Base-by-base conservation (phyloP, 495 filamentous ascomycete species). In the Cairneyella variabilis region DNA sequence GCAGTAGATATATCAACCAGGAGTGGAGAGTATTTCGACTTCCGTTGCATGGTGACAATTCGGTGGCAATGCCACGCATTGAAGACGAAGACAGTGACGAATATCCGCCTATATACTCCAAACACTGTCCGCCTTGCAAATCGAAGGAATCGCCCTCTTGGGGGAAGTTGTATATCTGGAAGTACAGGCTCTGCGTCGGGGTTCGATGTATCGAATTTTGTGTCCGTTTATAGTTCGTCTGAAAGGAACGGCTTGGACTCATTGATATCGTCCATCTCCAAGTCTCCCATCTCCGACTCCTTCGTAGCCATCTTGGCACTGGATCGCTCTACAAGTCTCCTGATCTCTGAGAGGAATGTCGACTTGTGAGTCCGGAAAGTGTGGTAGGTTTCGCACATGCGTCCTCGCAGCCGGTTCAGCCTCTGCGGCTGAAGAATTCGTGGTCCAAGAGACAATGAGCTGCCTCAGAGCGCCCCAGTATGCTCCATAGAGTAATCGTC, bases 1-100 rank as follows among this genome's bases (percentile, higher is more conserved):
- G 74, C 74, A 12, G 65, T 70, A 8, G 59, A 51, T 36, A 59
- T 51, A 38, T 59, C 56, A n/a, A 50, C 53, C 3, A 62, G 37
- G 11, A 51, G 59, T 9, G 55, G 51, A 5, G 54, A 58, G 40
- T 56, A 53, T 42, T 51, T 49, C 6, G 41, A 44, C 36, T 44
- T 28, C 25, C 51, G 38, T 27, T 46, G 51, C 52, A 60, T 51
- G 1, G 57, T 56, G 14, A 60, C 0, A 9, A 59, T 54, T 8
- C 34, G 43, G 28, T 59, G 56, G 17, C 56, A 43, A 34, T 59
- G 45, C 43, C 44, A 54, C 26, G 48, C 34, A 34, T 61, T 61
- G 32, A 61, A 30, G 16, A 57, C 30, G 38, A 61, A 49, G 16
- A 61, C 39, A 1, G 39, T 11, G 7, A 53, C n/a, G 44, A 61